Conservation (phyloP, 2,329 filamentous ascomycete genomes). For the Pleurostoma richardsiae region DNA sequence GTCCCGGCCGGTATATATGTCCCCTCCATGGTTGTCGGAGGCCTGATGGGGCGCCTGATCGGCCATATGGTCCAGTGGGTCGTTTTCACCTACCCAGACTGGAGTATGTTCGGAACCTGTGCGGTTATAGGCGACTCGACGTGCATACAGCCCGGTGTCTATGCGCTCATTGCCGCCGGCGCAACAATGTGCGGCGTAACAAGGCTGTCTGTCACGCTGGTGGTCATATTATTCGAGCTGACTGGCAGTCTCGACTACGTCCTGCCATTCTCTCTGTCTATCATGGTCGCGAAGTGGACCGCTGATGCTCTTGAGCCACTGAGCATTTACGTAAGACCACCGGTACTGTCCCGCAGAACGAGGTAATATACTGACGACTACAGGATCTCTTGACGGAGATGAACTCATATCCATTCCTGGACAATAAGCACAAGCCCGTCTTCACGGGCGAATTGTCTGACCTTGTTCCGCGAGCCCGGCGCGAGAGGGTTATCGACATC, state of each 20-base stretch:
- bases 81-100: conserved; percentile 67
- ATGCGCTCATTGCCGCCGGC: conserved; percentile 88
- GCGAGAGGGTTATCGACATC: conserved; percentile 82
- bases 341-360: not conserved
- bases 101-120: conserved; percentile 71
- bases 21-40: conserved; percentile 96
- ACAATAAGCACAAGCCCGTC: conserved; percentile 88
- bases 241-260: conserved; percentile 95
- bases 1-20: conserved; percentile 96
- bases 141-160: conserved; percentile 95
- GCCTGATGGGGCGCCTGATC: conserved; percentile 81
- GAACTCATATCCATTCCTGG: conserved; percentile 96
- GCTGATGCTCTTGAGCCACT: conserved; percentile 91
- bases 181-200: conserved; percentile 98
- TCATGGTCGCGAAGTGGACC: conserved; percentile 97
- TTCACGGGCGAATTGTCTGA: conserved; percentile 87
- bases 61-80: conserved; percentile 82
- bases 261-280: conserved; percentile 85
- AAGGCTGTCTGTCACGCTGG: conserved; percentile 84
- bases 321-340: conserved; percentile 73
- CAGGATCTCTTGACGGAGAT: conserved; percentile 90
- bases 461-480: conserved; percentile 71
- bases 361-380: conserved; percentile 4
- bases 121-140: conserved; percentile 65
- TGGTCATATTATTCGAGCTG: conserved; percentile 92